Percentiles rank a stretch among this genome's conserved stretches.
phyloP scores from a whole-genome alignment of 257 asterid species.

The Petrea volubilis region DNA sequence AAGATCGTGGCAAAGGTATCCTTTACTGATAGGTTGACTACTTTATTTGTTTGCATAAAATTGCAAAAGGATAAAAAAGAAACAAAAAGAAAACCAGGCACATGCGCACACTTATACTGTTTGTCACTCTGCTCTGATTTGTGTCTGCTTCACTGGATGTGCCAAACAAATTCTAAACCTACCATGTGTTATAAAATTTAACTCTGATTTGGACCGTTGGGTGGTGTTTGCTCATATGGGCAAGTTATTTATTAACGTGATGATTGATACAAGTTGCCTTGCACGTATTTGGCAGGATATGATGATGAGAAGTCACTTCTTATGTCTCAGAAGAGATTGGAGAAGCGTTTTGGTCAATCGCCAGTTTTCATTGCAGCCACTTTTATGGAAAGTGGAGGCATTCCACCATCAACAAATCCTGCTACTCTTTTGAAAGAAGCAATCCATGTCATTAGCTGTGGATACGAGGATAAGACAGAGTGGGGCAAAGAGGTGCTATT shows the following conservation, averaged over 20 bases:
- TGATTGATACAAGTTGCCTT: conserved; percentile 12
- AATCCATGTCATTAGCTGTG: conserved; percentile 96
- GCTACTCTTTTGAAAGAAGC: conserved; percentile 92
- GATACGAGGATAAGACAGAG: conserved; percentile 92
- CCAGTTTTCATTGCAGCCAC: conserved; percentile 94
- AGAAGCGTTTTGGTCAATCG: conserved; percentile 95
- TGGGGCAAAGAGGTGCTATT: conserved; percentile 99
- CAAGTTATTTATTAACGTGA: not conserved
- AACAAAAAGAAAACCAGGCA: not conserved
- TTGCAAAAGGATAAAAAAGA: too few relatives aligned
- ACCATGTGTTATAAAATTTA: not conserved
- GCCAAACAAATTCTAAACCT: not conserved
- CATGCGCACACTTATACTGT: not conserved
- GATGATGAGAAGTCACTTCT: conserved; percentile 88
- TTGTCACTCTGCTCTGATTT: not conserved
- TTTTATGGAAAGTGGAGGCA: conserved; percentile 90
- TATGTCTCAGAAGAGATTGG: conserved; percentile 92
- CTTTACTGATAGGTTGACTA: not conserved
- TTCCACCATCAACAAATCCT: conserved; percentile 81
- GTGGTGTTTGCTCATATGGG: not conserved
- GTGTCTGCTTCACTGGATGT: too few relatives aligned
- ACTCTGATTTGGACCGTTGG: too few relatives aligned
- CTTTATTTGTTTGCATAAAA: not conserved
- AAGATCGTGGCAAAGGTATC: conserved; percentile 50
- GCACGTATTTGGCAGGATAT: conserved; percentile 60